These are phyloP conservation scores for Auricularia sp. DNA, from an alignment of 768 basidiomycete species.

Conservation along the genomic window DNA sequence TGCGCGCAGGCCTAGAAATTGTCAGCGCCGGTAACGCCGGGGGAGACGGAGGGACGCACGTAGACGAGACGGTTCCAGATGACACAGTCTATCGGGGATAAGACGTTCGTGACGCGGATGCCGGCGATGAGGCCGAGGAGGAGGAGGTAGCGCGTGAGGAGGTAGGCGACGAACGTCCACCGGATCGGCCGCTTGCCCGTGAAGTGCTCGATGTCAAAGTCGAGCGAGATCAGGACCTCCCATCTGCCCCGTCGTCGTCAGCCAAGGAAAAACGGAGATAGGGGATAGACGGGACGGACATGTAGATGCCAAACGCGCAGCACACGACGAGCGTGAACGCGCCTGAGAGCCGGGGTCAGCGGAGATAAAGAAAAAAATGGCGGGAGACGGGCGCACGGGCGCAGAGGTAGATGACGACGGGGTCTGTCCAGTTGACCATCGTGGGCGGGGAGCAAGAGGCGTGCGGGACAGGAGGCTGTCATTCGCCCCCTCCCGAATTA, in stretches of 20 bases:
- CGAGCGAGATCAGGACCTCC: background rate
- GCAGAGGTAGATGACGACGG: background rate
- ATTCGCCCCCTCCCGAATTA: too few relatives aligned
- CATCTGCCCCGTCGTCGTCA: background rate
- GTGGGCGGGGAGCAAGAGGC: background rate
- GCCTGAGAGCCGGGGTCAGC: background rate
- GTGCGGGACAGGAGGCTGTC: too few relatives aligned
- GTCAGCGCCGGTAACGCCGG: background rate
- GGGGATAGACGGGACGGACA: background rate
- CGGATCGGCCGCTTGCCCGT: slow-evolving; percentile 53
- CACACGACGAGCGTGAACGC: background rate
- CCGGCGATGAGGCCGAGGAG: background rate
- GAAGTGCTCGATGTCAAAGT: slow-evolving; percentile 26
- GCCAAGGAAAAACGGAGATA: background rate
- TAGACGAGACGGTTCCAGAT: slow-evolving; percentile 16
- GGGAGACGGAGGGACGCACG: background rate
- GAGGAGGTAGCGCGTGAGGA: background rate
- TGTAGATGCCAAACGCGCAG: background rate
- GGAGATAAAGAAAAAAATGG: background rate
- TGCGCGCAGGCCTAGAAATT: background rate
- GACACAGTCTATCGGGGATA: slow-evolving; percentile 42
- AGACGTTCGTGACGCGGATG: slow-evolving; percentile 49
- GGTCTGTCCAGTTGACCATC: background rate
- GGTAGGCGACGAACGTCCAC: background rate
- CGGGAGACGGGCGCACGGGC: background rate